A percentile compares a stretch with the other conserved stretches of the same genome.
phyloP scores from a whole-genome alignment of 2,329 filamentous ascomycete species.

The Capronia americana region DNA sequence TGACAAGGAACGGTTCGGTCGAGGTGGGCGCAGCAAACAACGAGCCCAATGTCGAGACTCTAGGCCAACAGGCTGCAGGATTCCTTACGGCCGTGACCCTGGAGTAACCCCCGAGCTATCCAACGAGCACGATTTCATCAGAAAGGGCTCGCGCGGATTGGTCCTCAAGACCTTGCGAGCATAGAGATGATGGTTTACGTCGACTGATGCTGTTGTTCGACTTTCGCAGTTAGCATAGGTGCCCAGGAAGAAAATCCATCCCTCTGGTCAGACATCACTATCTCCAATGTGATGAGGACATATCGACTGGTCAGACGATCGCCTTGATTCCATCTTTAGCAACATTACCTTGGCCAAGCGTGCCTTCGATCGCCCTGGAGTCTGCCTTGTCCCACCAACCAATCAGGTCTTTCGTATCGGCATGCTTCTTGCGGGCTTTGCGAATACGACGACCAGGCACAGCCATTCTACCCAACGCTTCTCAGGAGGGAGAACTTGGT shows the following conservation, averaged over 20 bases:
- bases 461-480: not conserved
- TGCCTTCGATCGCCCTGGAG: not conserved
- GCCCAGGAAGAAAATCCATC: not conserved
- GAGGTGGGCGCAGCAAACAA: not conserved
- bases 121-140: not conserved
- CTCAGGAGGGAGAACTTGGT: not conserved
- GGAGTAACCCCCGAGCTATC: not conserved
- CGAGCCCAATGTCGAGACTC: not conserved
- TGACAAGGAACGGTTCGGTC: not conserved
- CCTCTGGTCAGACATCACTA: not conserved
- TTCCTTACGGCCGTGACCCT: not conserved
- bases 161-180: not conserved
- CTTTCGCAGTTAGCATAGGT: not conserved
- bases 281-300: not conserved
- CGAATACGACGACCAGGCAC: slow-evolving; percentile 6
- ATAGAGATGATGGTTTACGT: not conserved
- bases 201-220: not conserved
- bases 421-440: not conserved
- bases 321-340: not conserved
- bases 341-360: not conserved
- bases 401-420: not conserved
- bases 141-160: not conserved
- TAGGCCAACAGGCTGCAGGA: not conserved
- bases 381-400: not conserved
- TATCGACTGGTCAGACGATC: not conserved